Evolutionary conservation across 1,284 basidiomycete genomes (phyloP), one percentile per base, ranked within the genome.

Genomic region (Tilletia walkeri): DNA sequence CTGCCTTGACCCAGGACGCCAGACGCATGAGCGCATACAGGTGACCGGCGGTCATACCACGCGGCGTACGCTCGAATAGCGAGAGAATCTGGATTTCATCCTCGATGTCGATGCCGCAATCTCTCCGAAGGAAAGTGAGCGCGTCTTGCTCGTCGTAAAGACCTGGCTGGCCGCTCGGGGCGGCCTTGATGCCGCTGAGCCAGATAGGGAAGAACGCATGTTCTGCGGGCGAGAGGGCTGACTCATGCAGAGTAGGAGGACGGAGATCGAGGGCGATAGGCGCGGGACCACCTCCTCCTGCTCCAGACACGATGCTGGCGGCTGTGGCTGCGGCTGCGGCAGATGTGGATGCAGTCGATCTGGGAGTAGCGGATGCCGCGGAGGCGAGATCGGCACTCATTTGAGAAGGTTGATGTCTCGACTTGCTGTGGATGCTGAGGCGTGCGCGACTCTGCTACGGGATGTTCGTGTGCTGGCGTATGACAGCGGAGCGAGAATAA

Each of bases 21-120:
- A 83, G 75, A 34, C 82, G 75, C 30, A 83, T 71, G 73, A 82
- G 76, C 18, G 82, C 82, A 61, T 75, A 83, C 50, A 83, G 79
- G 69, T 82, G 80, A 24, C 81, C 82, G 0, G 77, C 71, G 10
- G 68, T 73, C 10, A 83, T 75, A 18, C 82, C 82, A 4, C 78
- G 66, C 0, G 82, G 81, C 0, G 78, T 78, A 38, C 81, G 74
- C 65, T 83, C 82, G 72, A 83, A 82, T 24, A 82, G 75, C 10
- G 81, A 79, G 65, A 83, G 67, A 47, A 83, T 83, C 75, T 78
- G 69, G 6, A 80, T 73, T 66, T 83, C 82, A 50, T 83, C 77
- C 24, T 79, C 73, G 39, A 80, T 75, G 18, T 71, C 69, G 61
- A 83, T 75, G 45, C 73, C 76, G 63, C 80, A 79, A 39, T 82